Evolutionary conservation across 2,329 filamentous ascomycete species (phyloP).

Genomic region (Sporothrix globosa): DNA sequence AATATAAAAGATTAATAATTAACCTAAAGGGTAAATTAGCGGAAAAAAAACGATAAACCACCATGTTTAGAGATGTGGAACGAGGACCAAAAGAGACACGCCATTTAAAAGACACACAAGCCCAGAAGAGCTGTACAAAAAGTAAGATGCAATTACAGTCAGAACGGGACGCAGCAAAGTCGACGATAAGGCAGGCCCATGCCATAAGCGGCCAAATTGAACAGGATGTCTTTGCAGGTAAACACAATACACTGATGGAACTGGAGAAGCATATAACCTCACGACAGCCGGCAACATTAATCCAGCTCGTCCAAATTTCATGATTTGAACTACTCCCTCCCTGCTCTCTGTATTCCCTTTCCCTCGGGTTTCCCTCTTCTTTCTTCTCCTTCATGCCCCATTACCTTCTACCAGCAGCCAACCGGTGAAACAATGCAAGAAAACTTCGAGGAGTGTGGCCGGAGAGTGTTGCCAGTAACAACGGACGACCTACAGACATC

Average conservation of each 20-base stretch:
- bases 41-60: not conserved
- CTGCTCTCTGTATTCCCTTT: not conserved
- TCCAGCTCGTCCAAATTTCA: not conserved
- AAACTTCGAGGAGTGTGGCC: not conserved
- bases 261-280: conserved; percentile 14
- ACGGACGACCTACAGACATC: not conserved
- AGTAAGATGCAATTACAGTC: no score
- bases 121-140: no score
- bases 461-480: not conserved
- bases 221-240: not conserved
- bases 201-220: no score
- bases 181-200: no score
- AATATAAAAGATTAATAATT: not conserved
- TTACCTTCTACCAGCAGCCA: not conserved
- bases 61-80: not conserved
- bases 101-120: no score
- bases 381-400: not conserved
- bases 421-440: not conserved
- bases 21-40: not conserved
- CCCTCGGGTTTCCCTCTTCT: not conserved
- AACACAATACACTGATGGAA: not conserved
- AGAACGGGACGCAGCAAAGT: no score
- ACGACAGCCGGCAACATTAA: not conserved
- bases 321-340: not conserved
- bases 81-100: not conserved